These are phyloP conservation scores for Coemansia reversa DNA, from an alignment of 192 early-diverging fungal genomes.

Conservation along the genomic window DNA sequence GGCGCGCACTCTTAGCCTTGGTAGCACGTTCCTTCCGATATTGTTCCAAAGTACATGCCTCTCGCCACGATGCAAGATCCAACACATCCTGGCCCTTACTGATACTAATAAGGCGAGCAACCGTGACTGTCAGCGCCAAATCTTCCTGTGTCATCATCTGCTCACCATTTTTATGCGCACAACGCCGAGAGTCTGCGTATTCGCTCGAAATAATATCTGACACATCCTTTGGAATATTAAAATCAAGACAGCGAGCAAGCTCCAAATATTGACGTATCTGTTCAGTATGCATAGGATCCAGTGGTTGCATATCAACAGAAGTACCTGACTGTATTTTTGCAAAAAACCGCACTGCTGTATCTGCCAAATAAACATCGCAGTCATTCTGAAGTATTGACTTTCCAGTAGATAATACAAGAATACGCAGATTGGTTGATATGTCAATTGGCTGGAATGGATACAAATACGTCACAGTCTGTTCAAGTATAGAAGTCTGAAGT, in stretches of 20 bases:
- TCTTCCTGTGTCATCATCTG: slow-evolving; percentile 50
- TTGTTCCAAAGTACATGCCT: slow-evolving; percentile 37
- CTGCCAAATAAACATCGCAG: slow-evolving; percentile 55
- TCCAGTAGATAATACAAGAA: slow-evolving; percentile 64
- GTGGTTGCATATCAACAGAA: slow-evolving; percentile 18
- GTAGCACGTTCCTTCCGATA: slow-evolving; percentile 25
- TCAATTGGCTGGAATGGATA: slow-evolving; percentile 72
- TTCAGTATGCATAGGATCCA: slow-evolving; percentile 52
- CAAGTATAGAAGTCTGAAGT: slow-evolving; percentile 58
- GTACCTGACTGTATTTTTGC: slow-evolving; percentile 4
- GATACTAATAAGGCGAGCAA: slow-evolving; percentile 48
- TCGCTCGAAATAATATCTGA: slow-evolving; percentile 61
- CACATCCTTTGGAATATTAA: slow-evolving; percentile 61
- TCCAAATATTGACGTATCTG: slow-evolving; percentile 63
- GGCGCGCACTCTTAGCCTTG: background rate
- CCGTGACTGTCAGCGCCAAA: slow-evolving; percentile 42
- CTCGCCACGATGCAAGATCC: slow-evolving; percentile 40
- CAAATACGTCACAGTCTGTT: slow-evolving; percentile 64
- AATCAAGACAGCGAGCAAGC: slow-evolving; percentile 52
- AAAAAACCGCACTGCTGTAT: slow-evolving; percentile 15
- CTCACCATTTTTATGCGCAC: slow-evolving; percentile 35
- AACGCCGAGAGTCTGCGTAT: slow-evolving; percentile 34
- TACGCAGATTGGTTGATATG: slow-evolving; percentile 64
- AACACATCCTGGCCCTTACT: slow-evolving; percentile 44
- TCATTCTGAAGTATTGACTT: slow-evolving; percentile 70